These are phyloP conservation scores for Ophiosphaerella korrae DNA, from an alignment of 2,329 filamentous ascomycete genomes.

Conservation along the genomic window DNA sequence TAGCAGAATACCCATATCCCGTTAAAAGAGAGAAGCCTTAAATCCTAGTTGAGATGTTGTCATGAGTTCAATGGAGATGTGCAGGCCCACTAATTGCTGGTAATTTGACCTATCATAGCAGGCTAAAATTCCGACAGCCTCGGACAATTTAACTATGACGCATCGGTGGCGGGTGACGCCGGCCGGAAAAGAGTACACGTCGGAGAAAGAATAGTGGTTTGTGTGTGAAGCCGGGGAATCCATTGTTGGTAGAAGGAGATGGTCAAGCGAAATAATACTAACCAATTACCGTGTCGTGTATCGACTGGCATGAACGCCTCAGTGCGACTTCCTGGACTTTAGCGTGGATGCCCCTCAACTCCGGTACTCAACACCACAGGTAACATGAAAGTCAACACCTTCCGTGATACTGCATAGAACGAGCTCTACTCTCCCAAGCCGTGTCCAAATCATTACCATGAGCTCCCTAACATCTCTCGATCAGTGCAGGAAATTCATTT, in stretches of 20 bases:
- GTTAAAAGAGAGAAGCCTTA: too few relatives aligned
- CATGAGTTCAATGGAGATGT: conserved; percentile 5
- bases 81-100: conserved; percentile 1
- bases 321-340: too few relatives aligned
- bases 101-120: neutral
- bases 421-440: too few relatives aligned
- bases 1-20: too few relatives aligned
- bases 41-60: neutral
- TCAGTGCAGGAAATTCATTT: conserved; percentile 25
- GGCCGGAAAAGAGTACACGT: neutral
- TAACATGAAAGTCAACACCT: too few relatives aligned
- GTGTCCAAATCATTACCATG: conserved; percentile 14
- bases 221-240: neutral
- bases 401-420: too few relatives aligned
- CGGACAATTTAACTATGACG: neutral
- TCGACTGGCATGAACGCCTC: too few relatives aligned
- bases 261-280: too few relatives aligned
- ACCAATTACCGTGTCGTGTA: too few relatives aligned
- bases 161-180: conserved; percentile 1
- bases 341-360: neutral
- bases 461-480: conserved; percentile 14
- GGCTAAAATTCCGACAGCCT: neutral
- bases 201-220: neutral
- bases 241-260: too few relatives aligned
- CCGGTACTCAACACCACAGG: neutral